phyloP scores from a whole-genome alignment of 257 asterid genomes.

The Solanum medicagineum region DNA sequence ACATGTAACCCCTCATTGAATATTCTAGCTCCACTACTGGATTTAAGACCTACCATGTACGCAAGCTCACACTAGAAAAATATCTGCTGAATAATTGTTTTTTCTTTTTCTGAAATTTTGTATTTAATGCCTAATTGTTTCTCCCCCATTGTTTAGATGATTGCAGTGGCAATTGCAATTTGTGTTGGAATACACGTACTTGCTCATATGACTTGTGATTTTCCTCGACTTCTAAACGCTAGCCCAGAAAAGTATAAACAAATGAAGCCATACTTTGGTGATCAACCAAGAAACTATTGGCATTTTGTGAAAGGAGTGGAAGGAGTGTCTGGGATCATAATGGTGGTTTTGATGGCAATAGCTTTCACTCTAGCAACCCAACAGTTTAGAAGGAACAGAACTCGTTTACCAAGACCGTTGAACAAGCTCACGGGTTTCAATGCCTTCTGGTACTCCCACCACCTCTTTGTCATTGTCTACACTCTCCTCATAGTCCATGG shows the following conservation, averaged over 20 bases:
- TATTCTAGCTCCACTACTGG: neutral
- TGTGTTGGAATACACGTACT: slow-evolving; percentile 68
- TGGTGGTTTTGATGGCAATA: slow-evolving; percentile 67
- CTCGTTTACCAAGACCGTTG: slow-evolving; percentile 44
- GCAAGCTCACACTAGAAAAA: neutral
- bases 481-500: slow-evolving; percentile 62
- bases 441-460: slow-evolving; percentile 93
- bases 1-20: neutral
- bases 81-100: neutral
- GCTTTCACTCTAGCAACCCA: slow-evolving; percentile 77
- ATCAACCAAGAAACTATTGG: slow-evolving; percentile 59
- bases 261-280: slow-evolving; percentile 40
- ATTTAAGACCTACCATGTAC: neutral
- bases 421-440: slow-evolving; percentile 68
- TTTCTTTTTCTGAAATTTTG: neutral
- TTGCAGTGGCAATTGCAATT: slow-evolving; percentile 50
- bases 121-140: neutral
- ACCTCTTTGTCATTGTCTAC: slow-evolving; percentile 58
- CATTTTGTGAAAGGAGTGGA: slow-evolving; percentile 48
- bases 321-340: slow-evolving; percentile 63
- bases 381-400: slow-evolving; percentile 48
- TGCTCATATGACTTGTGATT: slow-evolving; percentile 61
- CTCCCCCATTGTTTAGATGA: slow-evolving; percentile 16
- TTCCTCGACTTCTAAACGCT: slow-evolving; percentile 54
- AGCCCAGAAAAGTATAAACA: slow-evolving; percentile 29